Evolutionary conservation across 2,329 filamentous ascomycete genomes (phyloP).

Genomic region (Fusarium duplospermum): DNA sequence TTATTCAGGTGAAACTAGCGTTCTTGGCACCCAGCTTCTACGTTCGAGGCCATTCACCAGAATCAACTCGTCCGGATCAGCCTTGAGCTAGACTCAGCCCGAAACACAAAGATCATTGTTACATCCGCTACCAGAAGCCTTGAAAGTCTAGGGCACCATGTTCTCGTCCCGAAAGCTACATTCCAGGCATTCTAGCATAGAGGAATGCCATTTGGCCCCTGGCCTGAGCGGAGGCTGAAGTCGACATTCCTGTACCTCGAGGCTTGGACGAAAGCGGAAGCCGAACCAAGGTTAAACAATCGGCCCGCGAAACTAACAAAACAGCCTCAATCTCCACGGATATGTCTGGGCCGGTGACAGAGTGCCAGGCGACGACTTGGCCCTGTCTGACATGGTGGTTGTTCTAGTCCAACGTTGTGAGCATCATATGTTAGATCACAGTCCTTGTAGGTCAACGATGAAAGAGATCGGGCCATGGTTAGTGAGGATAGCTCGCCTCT

Average conservation of each 20-base stretch:
- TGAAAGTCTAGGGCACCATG: not conserved
- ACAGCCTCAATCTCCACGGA: not conserved
- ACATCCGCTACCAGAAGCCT: not conserved
- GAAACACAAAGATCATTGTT: not conserved
- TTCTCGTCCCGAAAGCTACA: not conserved
- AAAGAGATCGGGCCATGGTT: not conserved
- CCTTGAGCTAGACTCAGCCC: not conserved
- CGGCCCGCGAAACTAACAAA: not conserved
- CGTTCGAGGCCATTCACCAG: not conserved
- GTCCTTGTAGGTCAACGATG: not conserved
- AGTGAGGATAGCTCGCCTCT: not conserved
- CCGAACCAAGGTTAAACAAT: not conserved
- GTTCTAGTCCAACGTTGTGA: not conserved
- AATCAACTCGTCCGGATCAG: not conserved
- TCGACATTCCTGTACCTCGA: not conserved
- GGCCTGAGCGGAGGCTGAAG: not conserved
- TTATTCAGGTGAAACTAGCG: not conserved
- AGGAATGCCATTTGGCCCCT: not conserved
- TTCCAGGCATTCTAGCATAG: not conserved
- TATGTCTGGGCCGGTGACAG: not conserved
- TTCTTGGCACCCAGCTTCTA: not conserved
- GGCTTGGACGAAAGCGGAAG: not conserved
- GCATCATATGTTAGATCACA: not conserved
- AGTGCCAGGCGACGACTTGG: not conserved
- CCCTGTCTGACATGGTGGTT: not conserved